Evolutionary conservation across 495 filamentous ascomycete species (phyloP), one percentile per base, ranked within the genome.

Genomic region (Sordaria brevicollis): DNA sequence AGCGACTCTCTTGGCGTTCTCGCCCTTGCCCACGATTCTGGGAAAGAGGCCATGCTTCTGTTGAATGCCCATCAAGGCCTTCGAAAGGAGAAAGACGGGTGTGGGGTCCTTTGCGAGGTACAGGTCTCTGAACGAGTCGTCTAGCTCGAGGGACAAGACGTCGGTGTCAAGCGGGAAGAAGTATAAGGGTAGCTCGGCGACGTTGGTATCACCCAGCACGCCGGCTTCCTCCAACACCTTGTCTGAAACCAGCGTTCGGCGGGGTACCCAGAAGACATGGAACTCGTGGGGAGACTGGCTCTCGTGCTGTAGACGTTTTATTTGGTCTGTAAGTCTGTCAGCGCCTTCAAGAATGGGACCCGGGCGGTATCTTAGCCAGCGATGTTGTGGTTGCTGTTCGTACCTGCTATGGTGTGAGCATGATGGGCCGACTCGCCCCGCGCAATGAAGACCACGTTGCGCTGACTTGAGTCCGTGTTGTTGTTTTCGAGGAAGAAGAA

Each of bases 21-120:
- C 93, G 21, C 96, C 96, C 81, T 99, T 99, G 43, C 96, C 96
- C 49, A 96, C 89, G 73, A 99, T 96, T 8, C 94, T 88, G 37
- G 96, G 95, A 74, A 98, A 98, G 65, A 98, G 89, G 7, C 96
- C 96, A 79, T 97, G 89, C 71, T 89, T 89, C 76, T 93, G 90
- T 78, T 99, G 96, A 68, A 97, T 89, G 29, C 87, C 89, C 96
- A 99, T 98, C 68, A 99, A 83, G n/a, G 96, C 94, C 76, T 90
- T 90, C 57, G 96, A 93, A 67, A 94, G 86, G 29, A 95, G 85
- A 76, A 94, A 97, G 35, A 93, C 89, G 33, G 91, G 88, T 3
- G 93, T 96, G 29, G 94, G 92, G 78, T 98, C 93, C 84, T 96
- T 97, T 49, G 90, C 88, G 71, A 98, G 82, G 77, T 95, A 97